Percentiles rank a stretch among this genome's conserved stretches.
These are phyloP conservation scores for Aspergillus sp. DNA, from an alignment of 2,329 filamentous ascomycete genomes.

Conservation along the genomic window DNA sequence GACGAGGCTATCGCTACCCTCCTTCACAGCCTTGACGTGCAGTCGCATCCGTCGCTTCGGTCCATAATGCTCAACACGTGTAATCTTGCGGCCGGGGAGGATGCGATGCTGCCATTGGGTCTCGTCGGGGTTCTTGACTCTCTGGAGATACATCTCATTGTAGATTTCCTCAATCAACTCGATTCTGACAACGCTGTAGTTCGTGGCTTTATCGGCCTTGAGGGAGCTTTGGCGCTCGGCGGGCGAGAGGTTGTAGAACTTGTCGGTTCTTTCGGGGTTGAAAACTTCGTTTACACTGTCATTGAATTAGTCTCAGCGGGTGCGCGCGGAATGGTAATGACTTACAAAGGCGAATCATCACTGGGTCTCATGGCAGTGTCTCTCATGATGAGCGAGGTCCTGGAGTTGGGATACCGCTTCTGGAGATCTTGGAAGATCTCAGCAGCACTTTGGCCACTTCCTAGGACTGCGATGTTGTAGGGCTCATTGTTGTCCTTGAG, in stretches of 20 bases:
- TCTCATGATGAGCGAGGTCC: conserved; percentile 76
- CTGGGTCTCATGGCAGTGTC: conserved; percentile 82
- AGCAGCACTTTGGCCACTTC: conserved; percentile 87
- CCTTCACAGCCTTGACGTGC: conserved; percentile 54
- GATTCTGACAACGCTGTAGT: conserved; percentile 93
- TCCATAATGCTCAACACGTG: conserved; percentile 56
- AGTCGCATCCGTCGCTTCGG: conserved; percentile 57
- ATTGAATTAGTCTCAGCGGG: conserved; percentile 5
- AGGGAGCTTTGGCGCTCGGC: conserved; percentile 62
- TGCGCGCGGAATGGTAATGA: neutral
- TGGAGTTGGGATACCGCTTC: conserved; percentile 75
- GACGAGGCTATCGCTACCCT: conserved; percentile 32
- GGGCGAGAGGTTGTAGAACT: conserved; percentile 67
- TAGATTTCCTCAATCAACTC: conserved; percentile 87
- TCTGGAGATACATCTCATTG: conserved; percentile 82
- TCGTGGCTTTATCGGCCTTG: conserved; percentile 74
- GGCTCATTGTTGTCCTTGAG: conserved; percentile 40
- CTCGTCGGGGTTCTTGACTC: conserved; percentile 68
- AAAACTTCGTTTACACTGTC: conserved; percentile 90
- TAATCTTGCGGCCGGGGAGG: conserved; percentile 66
- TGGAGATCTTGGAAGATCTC: conserved; percentile 94
- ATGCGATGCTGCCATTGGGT: conserved; percentile 80
- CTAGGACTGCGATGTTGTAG: conserved; percentile 80
- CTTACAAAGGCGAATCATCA: conserved; percentile 94
- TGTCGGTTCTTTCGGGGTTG: conserved; percentile 80